phyloP scores from a whole-genome alignment of 768 basidiomycete genomes.

The Kwoniella sp. region DNA sequence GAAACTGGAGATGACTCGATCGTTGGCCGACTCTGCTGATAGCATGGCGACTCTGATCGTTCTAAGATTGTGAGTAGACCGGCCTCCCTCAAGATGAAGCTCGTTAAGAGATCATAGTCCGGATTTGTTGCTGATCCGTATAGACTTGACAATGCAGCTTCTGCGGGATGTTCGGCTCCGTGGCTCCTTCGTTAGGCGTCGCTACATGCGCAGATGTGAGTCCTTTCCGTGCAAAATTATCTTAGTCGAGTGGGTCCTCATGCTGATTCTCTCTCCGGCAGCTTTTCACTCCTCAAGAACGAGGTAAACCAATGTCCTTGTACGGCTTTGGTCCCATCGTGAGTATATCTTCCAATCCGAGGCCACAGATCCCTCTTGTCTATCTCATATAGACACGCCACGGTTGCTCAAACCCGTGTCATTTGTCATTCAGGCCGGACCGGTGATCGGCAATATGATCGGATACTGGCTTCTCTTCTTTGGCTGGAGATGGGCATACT shows the following conservation, averaged over 20 bases:
- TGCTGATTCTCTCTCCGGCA: conserved; percentile 7
- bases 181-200: conserved; percentile 47
- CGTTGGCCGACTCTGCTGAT: too few relatives aligned
- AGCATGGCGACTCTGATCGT: conserved; percentile 44
- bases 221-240: background rate
- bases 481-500: conserved; percentile 50
- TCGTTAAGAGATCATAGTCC: too few relatives aligned
- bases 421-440: conserved; percentile 39
- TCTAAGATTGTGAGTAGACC: conserved; percentile 36
- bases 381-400: too few relatives aligned
- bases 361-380: too few relatives aligned
- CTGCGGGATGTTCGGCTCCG: conserved; percentile 43
- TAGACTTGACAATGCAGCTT: conserved; percentile 37
- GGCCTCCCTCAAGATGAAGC: too few relatives aligned
- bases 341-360: background rate
- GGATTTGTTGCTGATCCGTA: too few relatives aligned
- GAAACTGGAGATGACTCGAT: too few relatives aligned
- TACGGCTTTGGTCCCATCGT: conserved; percentile 51
- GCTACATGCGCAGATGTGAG: conserved; percentile 50
- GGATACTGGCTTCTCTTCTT: conserved; percentile 47
- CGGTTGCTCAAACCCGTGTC: too few relatives aligned
- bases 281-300: conserved; percentile 36
- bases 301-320: conserved; percentile 44
- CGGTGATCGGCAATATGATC: conserved; percentile 44
- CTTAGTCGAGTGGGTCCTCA: background rate